phyloP scores from a whole-genome alignment of 331 rosid species.

The Erythrophleum ivorense region DNA sequence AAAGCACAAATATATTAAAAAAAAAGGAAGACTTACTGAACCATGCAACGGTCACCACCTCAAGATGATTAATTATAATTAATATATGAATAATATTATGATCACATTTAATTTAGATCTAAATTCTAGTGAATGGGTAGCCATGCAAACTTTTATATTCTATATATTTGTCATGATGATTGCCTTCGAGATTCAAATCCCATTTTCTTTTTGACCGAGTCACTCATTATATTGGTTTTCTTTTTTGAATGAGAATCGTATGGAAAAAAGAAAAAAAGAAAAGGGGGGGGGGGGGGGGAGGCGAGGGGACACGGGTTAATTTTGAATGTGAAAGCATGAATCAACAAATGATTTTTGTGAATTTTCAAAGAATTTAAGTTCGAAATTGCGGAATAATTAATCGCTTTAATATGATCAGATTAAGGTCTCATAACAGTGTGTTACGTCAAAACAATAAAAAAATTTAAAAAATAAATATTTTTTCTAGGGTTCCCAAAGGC shows the following conservation, averaged over 20 bases:
- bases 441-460: background rate
- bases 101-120: background rate
- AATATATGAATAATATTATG: background rate
- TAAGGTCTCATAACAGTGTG: background rate
- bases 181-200: conserved; percentile 4
- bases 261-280: background rate
- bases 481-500: background rate
- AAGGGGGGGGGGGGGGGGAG: background rate
- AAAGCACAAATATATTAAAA: background rate
- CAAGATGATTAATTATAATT: background rate
- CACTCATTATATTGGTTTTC: background rate
- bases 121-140: background rate
- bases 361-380: background rate
- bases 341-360: background rate
- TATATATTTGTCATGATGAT: background rate
- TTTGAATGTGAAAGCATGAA: background rate
- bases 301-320: background rate
- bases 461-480: background rate
- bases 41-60: conserved; percentile 4
- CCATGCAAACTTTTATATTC: background rate
- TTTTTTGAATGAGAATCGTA: background rate
- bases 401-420: background rate
- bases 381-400: background rate
- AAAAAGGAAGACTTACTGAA: background rate
- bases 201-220: background rate